Conservation (phyloP, 306 rosid genomes). For the Comarum palustre region DNA sequence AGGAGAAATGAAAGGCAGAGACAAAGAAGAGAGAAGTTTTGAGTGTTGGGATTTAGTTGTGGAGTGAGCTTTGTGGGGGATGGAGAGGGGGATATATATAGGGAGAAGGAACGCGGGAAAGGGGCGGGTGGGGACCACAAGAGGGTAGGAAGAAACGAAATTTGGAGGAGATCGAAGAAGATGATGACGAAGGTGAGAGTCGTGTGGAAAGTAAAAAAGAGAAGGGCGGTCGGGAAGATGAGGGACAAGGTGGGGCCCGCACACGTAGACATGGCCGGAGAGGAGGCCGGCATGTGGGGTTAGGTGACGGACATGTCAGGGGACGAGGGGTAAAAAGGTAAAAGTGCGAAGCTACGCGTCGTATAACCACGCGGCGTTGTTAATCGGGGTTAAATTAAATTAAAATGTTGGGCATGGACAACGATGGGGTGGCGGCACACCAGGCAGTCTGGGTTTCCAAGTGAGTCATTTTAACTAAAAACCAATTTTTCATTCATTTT, state of each 20-base stretch:
- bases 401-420: slow-evolving; percentile 36
- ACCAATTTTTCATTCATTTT: background rate
- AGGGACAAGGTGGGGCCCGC: slow-evolving; percentile 44
- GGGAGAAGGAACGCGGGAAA: background rate
- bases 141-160: background rate
- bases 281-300: slow-evolving; percentile 46
- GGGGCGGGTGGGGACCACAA: slow-evolving; percentile 21
- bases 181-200: slow-evolving; percentile 25
- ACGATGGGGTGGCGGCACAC: slow-evolving; percentile 29
- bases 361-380: slow-evolving; percentile 25
- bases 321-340: background rate
- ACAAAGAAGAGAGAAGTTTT: background rate
- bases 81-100: slow-evolving; percentile 17
- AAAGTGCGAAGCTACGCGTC: slow-evolving; percentile 16
- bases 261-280: slow-evolving; percentile 41
- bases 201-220: slow-evolving; percentile 9
- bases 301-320: slow-evolving; percentile 35
- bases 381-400: slow-evolving; percentile 4
- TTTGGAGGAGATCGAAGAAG: background rate
- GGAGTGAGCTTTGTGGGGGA: slow-evolving; percentile 5
- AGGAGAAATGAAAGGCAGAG: background rate
- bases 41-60: background rate
- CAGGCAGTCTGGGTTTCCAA: slow-evolving; percentile 25
- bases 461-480: slow-evolving; percentile 9
- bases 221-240: slow-evolving; percentile 17